Percentiles rank a stretch among this genome's conserved stretches.
Conservation (phyloP, 306 rosid genomes). For the Quercus berberidifolia region DNA sequence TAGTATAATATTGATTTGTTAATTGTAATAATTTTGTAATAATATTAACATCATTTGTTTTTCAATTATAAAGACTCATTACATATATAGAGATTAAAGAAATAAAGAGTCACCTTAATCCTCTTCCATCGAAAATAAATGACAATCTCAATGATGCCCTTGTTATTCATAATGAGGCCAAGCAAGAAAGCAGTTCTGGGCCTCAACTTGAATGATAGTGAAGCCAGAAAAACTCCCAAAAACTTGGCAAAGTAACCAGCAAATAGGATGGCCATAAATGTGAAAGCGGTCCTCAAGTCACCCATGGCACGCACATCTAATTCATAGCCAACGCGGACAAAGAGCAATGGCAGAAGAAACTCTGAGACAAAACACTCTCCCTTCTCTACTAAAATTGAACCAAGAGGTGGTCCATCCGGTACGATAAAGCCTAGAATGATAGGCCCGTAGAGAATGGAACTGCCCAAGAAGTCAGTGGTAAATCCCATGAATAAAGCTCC, state of each 20-base stretch:
- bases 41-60: no score
- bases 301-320: not conserved
- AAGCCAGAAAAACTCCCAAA: constrained; percentile 14
- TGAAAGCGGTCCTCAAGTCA: constrained; percentile 10
- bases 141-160: constrained; percentile 40
- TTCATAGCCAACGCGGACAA: constrained; percentile 14
- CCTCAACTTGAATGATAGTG: constrained; percentile 27
- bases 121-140: not conserved
- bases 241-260: constrained; percentile 15
- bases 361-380: constrained; percentile 14
- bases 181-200: constrained; percentile 27
- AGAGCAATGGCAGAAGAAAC: constrained; percentile 17
- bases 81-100: no score
- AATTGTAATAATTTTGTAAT: no score
- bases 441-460: not conserved
- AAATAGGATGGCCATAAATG: constrained; percentile 14
- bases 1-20: no score
- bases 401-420: constrained; percentile 32
- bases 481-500: constrained; percentile 18
- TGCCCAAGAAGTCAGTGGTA: not conserved
- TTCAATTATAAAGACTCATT: no score
- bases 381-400: constrained; percentile 20
- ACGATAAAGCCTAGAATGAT: constrained; percentile 17
- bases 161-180: constrained; percentile 39
- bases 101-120: constrained; percentile 6